Evolutionary conservation across 352 stramenopile species (phyloP), one percentile per base, ranked within the genome.

Genomic region (Phytophthora agathidicida): DNA sequence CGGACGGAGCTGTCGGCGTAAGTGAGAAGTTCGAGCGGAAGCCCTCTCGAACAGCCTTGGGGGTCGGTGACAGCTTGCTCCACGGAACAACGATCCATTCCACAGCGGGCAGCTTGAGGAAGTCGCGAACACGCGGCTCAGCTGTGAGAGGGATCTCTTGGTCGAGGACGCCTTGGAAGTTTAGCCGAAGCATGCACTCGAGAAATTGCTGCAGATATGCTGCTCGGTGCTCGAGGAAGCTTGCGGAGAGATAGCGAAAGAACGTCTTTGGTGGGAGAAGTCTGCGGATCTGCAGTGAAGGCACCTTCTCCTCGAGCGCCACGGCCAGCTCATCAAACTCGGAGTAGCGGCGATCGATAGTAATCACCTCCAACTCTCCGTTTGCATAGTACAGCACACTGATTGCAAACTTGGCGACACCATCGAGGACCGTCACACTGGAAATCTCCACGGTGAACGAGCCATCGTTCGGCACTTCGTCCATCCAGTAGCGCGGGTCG

Each of bases 381-480:
- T 72, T 56, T 1, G 62, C 31, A 42, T 82, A 79, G 44, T 64
- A 83, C 2, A 94, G 59, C 20, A 94, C 77, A 46, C 68, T 91
- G 42, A 94, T 84, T 0, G 69, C 70, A 61, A 80, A 94, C 19
- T 67, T 79, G 3, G 80, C 84, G 9, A 77, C 55, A 0, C 64
- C 75, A 20, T 81, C 68, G 2, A 69, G 44, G 26, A 89, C 60
- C 2, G 77, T 60, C 10, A 92, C 72, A 14, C 75, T 70, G 2
- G 79, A 80, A 31, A 92, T 79, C 51, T 92, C 80, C 14, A 91
- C 75, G 0, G 85, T 92, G 53, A 94, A 94, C 2, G 69, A 71
- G 7, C 81, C 79, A 5, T 83, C 71, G 0, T 44, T 69, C n/a
- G 57, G 65, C n/a, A 65, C 65, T 6, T 87, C 66, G 3, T 72